Evolutionary conservation across 176 grass and related monocot species (phyloP), one percentile per base, ranked within the genome.

Genomic region (Neostapfia colusana): DNA sequence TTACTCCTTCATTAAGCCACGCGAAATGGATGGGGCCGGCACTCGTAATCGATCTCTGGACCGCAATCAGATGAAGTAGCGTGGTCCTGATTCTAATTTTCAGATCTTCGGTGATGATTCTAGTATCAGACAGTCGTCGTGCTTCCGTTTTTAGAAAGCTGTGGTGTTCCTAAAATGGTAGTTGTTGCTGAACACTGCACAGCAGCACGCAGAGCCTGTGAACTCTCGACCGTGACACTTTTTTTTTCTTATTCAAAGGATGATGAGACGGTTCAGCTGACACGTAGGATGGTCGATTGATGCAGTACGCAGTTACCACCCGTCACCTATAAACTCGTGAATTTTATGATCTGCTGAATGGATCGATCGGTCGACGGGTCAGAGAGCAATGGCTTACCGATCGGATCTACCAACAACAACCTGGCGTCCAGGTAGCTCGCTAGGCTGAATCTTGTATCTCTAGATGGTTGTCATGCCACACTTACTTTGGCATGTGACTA

Each of bases 361-460:
- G 39, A 75, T 59, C 15, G 39, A 75, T 59, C 11, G 24, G 1
- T 17, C 28, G 28, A 34, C 40, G 26, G 48, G 40, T 15, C 25
- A 12, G 84, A 81, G 23, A 76, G 35, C 72, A 70, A 70, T 63
- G 54, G 64, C 78, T n/a, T 81, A 81, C 43, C 84, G 63, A 65
- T 76, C 45, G 38, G 54, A 71, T 63, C 43, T 63, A 63, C 35
- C 13, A 48, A 1, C 28, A 37, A 45, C 8, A 13, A 26, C 55
- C 8, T 58, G 44, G 14, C 54, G 43, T 50, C 73, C 54, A 59
- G 64, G 39, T 45, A 36, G 9, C 20, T 51, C 18, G 3, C 44
- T 70, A 51, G 16, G 26, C n/a, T 51, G 4, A 26, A 15, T 70
- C 49, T 6, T 21, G 0, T 9, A 20, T 18, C 3, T 50, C 43